Percentiles rank a stretch among this genome's conserved stretches.
Conservation (phyloP, 495 filamentous ascomycete species). For the Cercophora sp. region DNA sequence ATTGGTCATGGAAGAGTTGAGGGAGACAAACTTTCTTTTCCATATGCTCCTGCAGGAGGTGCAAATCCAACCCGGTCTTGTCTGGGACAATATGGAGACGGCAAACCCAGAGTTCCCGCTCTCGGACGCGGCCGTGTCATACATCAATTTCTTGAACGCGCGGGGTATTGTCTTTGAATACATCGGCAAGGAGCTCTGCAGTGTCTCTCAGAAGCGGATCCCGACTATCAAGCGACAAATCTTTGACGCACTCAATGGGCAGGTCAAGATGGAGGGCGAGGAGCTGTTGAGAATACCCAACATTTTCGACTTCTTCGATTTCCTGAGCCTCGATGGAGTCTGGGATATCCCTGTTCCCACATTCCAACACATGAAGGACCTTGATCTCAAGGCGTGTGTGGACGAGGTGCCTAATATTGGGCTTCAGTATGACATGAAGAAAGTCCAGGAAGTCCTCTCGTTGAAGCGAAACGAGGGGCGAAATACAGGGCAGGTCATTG, state of each 20-base stretch:
- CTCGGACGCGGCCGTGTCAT: constrained; percentile 56
- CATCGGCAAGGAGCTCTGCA: constrained; percentile 74
- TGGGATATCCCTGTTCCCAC: constrained; percentile 46
- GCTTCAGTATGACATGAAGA: constrained; percentile 54
- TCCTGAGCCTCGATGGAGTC: constrained; percentile 65
- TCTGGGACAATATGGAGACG: constrained; percentile 62
- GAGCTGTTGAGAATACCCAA: constrained; percentile 61
- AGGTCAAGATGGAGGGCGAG: constrained; percentile 58
- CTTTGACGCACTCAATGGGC: constrained; percentile 73
- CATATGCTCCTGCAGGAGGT: constrained; percentile 61
- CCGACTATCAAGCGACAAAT: constrained; percentile 74
- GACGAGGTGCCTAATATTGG: constrained; percentile 46
- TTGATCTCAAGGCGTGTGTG: constrained; percentile 59
- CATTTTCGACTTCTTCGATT: constrained; percentile 92
- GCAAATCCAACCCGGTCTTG: constrained; percentile 56
- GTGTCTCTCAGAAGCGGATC: constrained; percentile 62
- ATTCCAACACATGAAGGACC: constrained; percentile 52
- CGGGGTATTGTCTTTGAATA: constrained; percentile 78
- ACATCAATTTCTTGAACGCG: constrained; percentile 68
- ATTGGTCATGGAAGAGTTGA: constrained; percentile 71
- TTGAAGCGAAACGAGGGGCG: constrained; percentile 53
- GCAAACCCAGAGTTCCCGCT: constrained; percentile 58
- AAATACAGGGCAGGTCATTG: constrained; percentile 45
- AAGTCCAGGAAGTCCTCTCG: constrained; percentile 60
- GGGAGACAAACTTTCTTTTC: constrained; percentile 68